A percentile compares a stretch with the other conserved stretches of the same genome.
Evolutionary conservation across 2,329 filamentous ascomycete genomes (phyloP).

Genomic region (Colletotrichum agaves): DNA sequence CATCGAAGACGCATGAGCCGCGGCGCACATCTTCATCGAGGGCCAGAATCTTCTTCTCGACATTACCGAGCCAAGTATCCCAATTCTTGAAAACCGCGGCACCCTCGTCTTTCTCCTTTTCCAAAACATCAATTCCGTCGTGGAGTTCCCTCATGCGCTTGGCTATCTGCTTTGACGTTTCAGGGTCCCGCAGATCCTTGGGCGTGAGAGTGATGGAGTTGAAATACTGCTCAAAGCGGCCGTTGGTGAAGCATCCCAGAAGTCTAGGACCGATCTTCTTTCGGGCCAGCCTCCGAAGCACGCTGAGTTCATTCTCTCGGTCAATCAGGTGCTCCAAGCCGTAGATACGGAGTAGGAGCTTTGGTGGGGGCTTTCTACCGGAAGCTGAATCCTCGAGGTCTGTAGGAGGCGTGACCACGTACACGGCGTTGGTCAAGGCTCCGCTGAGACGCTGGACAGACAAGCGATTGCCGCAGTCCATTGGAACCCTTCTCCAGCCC

Average conservation of each 20-base stretch:
- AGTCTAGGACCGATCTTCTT: conserved; percentile 94
- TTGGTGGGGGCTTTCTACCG: conserved; percentile 63
- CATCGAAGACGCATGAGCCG: conserved; percentile 44
- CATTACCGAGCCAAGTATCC: conserved; percentile 87
- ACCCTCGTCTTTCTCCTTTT: conserved; percentile 80
- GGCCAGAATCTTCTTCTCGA: conserved; percentile 66
- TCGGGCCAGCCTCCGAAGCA: conserved; percentile 84
- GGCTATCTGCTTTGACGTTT: conserved; percentile 91
- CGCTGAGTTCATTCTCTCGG: conserved; percentile 86
- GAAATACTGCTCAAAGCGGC: conserved; percentile 95
- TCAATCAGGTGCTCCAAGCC: conserved; percentile 97
- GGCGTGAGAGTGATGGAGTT: conserved; percentile 84
- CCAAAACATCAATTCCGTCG: conserved; percentile 87
- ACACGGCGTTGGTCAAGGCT: conserved; percentile 95
- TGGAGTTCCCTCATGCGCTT: conserved; percentile 98
- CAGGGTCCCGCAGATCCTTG: conserved; percentile 79
- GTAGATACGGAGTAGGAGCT: conserved; percentile 90
- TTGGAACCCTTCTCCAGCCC: conserved; percentile 86
- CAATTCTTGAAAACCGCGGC: conserved; percentile 92
- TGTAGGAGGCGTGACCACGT: conserved; percentile 86
- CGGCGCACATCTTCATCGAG: conserved; percentile 66
- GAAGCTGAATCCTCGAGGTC: conserved; percentile 57
- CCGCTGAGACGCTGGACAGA: conserved; percentile 84
- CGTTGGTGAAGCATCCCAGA: conserved; percentile 92
- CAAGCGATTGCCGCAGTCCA: conserved; percentile 76